These are phyloP conservation scores for Leucocoprinus leucothites DNA, from an alignment of 768 basidiomycete species.

Conservation along the genomic window DNA sequence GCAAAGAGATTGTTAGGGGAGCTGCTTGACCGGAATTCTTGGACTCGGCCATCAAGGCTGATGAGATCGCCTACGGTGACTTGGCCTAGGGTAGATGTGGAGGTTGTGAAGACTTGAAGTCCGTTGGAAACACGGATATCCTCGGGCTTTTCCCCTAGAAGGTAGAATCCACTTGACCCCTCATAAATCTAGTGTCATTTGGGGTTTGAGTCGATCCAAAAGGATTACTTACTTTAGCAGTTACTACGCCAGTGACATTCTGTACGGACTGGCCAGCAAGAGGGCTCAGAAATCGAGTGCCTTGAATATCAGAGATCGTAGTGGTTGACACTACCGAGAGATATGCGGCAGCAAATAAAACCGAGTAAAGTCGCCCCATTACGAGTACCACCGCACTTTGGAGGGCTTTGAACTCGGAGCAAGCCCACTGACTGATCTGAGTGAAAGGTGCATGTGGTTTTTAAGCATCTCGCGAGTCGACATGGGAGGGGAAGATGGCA, in stretches of 20 bases:
- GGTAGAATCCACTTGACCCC: conserved; percentile 46
- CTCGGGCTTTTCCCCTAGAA: conserved; percentile 37
- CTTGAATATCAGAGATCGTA: conserved; percentile 52
- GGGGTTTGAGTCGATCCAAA: not conserved
- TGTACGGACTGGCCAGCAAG: conserved; percentile 39
- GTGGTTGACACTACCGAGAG: conserved; percentile 27
- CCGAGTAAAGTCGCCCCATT: conserved; percentile 30
- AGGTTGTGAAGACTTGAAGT: conserved; percentile 45
- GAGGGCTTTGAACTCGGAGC: conserved; percentile 7
- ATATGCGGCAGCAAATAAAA: conserved; percentile 26
- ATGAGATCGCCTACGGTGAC: conserved; percentile 48
- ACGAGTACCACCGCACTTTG: conserved; percentile 10
- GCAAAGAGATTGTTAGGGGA: conserved; percentile 43
- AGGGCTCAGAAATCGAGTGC: conserved; percentile 44
- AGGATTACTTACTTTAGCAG: conserved; percentile 41
- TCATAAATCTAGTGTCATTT: conserved; percentile 16
- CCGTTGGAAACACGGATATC: conserved; percentile 51
- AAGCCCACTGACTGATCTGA: conserved; percentile 16
- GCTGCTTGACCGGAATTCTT: conserved; percentile 46
- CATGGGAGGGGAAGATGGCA: conserved; percentile 17
- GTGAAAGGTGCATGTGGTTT: conserved; percentile 3
- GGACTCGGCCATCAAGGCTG: conserved; percentile 40
- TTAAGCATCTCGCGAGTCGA: conserved; percentile 13
- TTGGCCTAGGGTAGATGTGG: conserved; percentile 29
- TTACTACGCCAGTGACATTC: conserved; percentile 48